These are phyloP conservation scores for Trametes villosa DNA, from an alignment of 768 basidiomycete species.

Conservation along the genomic window DNA sequence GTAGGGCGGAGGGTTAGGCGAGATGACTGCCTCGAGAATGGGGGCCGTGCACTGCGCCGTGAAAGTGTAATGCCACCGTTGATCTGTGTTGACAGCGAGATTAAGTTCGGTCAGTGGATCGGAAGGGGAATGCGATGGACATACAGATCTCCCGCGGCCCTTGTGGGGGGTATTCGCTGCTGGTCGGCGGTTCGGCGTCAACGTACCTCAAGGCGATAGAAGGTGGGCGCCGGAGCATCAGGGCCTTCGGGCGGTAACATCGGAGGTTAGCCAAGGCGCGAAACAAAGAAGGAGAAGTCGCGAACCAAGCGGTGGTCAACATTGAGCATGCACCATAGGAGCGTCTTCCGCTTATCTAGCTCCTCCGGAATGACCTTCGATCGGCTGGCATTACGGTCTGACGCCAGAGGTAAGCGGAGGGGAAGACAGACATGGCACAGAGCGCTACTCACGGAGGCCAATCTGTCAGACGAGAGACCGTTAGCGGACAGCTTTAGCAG, in stretches of 20 bases:
- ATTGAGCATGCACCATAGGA: conserved; percentile 78
- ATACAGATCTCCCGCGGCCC: conserved; percentile 35
- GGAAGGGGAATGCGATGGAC: conserved; percentile 7
- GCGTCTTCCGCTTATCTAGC: conserved; percentile 65
- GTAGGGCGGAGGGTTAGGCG: conserved; percentile 57
- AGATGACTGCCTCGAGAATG: conserved; percentile 60
- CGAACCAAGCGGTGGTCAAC: conserved; percentile 71
- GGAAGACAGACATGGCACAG: conserved; percentile 16
- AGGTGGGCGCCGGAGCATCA: conserved; percentile 73
- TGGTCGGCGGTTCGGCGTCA: conserved; percentile 52
- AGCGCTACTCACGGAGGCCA: conserved; percentile 57
- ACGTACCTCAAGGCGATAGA: conserved; percentile 69
- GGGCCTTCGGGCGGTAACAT: conserved; percentile 46
- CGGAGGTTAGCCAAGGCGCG: conserved; percentile 11
- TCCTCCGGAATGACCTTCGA: conserved; percentile 73
- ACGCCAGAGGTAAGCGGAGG: conserved; percentile 13
- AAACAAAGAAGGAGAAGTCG: conserved; percentile 18
- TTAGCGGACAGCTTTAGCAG: conserved; percentile 9
- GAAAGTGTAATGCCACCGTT: conserved; percentile 73
- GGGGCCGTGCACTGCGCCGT: conserved; percentile 66
- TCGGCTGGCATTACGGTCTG: conserved; percentile 71
- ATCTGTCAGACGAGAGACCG: conserved; percentile 48
- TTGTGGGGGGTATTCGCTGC: conserved; percentile 32
- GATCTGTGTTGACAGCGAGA: conserved; percentile 46
- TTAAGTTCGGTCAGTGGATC: not conserved